These are phyloP conservation scores for Crithidia fasciculata DNA, from an alignment of 208 protist genomes.

Conservation along the genomic window DNA sequence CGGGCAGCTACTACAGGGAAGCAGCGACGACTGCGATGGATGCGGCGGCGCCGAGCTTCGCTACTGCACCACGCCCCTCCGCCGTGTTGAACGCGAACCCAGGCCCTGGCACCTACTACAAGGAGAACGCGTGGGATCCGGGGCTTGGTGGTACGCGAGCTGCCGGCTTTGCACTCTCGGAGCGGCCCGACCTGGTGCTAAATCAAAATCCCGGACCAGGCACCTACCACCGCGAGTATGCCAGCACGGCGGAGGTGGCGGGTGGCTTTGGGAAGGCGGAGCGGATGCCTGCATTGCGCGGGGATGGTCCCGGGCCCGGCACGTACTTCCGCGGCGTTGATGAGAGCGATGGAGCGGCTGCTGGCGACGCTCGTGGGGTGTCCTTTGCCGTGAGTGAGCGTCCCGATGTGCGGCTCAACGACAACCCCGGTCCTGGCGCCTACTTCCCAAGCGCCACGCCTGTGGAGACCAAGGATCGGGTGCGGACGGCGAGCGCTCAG, in stretches of 20 bases:
- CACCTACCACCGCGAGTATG: constrained; percentile 17
- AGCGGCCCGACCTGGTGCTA: neutral
- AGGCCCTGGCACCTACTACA: constrained; percentile 39
- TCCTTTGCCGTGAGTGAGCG: constrained; percentile 16
- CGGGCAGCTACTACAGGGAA: constrained; percentile 16
- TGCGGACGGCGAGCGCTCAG: neutral
- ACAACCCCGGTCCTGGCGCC: constrained; percentile 15
- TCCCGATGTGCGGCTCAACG: constrained; percentile 2
- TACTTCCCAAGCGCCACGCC: constrained; percentile 12
- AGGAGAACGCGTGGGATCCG: neutral
- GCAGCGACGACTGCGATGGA: constrained; percentile 29
- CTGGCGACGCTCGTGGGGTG: neutral
- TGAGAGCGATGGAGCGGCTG: neutral
- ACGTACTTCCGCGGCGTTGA: constrained; percentile 26
- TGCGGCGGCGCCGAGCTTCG: constrained; percentile 24
- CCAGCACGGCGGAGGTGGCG: neutral
- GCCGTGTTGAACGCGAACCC: constrained; percentile 24
- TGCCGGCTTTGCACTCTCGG: neutral
- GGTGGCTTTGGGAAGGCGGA: constrained; percentile 9
- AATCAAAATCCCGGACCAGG: constrained; percentile 36
- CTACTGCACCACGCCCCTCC: constrained; percentile 8
- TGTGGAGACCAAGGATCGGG: neutral
- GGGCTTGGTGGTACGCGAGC: neutral
- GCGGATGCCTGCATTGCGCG: neutral
- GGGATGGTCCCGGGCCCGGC: constrained; percentile 23